Evolutionary conservation across 805 yeast genomes (phyloP), one percentile per base, ranked within the genome.

Genomic region (Cyberlindnera xishuangbannaensis): DNA sequence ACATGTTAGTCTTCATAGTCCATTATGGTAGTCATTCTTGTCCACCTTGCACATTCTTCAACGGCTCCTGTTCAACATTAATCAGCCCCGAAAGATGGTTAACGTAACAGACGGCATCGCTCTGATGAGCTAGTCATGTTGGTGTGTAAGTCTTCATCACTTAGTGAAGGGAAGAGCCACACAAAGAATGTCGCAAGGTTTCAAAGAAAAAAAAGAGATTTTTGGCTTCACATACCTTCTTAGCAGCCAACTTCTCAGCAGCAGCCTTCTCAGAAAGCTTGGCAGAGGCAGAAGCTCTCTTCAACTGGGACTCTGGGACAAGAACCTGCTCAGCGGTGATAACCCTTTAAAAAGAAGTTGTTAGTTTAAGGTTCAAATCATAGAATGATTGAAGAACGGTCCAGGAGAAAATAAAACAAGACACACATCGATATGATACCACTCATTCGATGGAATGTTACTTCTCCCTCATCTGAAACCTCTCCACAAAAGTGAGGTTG

Each of bases 61-160:
- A n/a, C n/a, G 22, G 22, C 22, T 19, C 11, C 10, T 19, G 11
- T 19, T 8, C 22, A 19, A 30, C 27, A 33, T n/a, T 33, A 59
- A 59, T 70, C 76, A 71, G 75, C 69, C 83, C 78, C 83, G 83
- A 77, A 77, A 77, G 83, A 77, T 77, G 83, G 83, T 76, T 77
- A 71, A 72, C 72, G 67, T 37, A 71, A 62, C 67, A 43, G 80
- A 76, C 83, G 72, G 58, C 83, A 77, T 73, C 51, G 83, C 78
- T 71, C 54, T 14, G 45, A 55, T 6, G 33, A 19, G 78, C 83
- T 77, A 76, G 83, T 71, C 81, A 58, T 57, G 62, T 55, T 53
- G 57, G 40, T 64, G 61, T 62, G 57, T 62, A 71, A 61, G 71
- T 69, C 34, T 68, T 76, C 78, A 73, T 65, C 70, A 50, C 51